A percentile compares a stretch with the other conserved stretches of the same genome.
These are phyloP conservation scores for Casaregolazyma lundiana DNA, from an alignment of 1,139 yeast species.

Conservation along the genomic window DNA sequence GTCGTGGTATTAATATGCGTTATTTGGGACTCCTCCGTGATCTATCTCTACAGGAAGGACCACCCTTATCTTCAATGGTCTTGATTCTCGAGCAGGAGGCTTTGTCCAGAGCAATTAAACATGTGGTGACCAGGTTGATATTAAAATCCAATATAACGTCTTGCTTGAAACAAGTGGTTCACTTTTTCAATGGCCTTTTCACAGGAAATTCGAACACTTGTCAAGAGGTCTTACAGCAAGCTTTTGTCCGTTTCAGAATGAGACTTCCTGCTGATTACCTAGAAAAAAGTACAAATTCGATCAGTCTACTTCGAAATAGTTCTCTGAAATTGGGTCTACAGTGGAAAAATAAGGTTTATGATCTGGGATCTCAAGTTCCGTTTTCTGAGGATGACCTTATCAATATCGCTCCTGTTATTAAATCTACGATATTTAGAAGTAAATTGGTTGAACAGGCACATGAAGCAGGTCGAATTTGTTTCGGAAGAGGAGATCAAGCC, in stretches of 20 bases:
- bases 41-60: conserved; percentile 17
- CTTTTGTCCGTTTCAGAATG: conserved; percentile 52
- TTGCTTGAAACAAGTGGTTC: conserved; percentile 58
- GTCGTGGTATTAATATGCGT: conserved; percentile 82
- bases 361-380: conserved; percentile 42
- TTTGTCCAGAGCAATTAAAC: conserved; percentile 75
- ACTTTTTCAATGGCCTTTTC: conserved; percentile 68
- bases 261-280: conserved; percentile 50
- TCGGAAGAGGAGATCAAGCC: conserved; percentile 31
- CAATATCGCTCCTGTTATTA: conserved; percentile 67
- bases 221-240: conserved; percentile 47
- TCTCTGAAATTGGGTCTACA: conserved; percentile 83
- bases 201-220: conserved; percentile 35
- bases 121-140: conserved; percentile 54
- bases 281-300: conserved; percentile 17
- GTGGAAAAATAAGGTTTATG: conserved; percentile 58
- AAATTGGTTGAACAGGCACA: conserved; percentile 71
- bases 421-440: conserved; percentile 64
- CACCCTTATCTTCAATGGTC: conserved; percentile 37
- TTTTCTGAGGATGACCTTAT: conserved; percentile 48
- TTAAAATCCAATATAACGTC: conserved; percentile 49
- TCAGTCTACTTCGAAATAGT: conserved; percentile 61
- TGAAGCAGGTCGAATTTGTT: conserved; percentile 43
- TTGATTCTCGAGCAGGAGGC: conserved; percentile 59
- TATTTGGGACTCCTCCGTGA: conserved; percentile 56